Conservation (phyloP, 345 rosid species). For the Corchorus olitorius region DNA sequence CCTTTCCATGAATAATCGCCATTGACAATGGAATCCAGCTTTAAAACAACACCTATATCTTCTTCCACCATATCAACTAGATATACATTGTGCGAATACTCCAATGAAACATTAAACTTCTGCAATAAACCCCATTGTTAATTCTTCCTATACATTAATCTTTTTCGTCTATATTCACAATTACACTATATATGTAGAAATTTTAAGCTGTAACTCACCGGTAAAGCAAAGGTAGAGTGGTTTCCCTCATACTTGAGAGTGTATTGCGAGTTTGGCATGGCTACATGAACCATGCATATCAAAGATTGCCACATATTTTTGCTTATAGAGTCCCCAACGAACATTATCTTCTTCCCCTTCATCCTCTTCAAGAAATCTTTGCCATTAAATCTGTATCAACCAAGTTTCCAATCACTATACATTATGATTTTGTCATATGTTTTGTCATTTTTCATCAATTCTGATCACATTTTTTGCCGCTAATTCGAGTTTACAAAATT, state of each 20-base stretch:
- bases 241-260: conserved; percentile 24
- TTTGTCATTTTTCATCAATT: conserved; percentile 5
- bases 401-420: not conserved
- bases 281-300: conserved; percentile 66
- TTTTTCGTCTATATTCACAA: no score
- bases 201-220: not conserved
- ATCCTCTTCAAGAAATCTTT: conserved; percentile 41
- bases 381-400: conserved; percentile 55
- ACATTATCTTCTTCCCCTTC: conserved; percentile 64
- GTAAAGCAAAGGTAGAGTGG: conserved; percentile 36
- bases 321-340: conserved; percentile 87
- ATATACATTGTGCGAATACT: conserved; percentile 25
- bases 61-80: conserved; percentile 52
- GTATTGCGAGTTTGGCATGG: conserved; percentile 47
- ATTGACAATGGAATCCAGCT: conserved; percentile 50
- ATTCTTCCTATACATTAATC: no score
- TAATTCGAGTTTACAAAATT: not conserved
- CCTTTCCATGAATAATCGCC: conserved; percentile 50
- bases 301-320: conserved; percentile 71
- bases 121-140: not conserved
- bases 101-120: not conserved
- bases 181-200: no score
- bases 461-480: not conserved
- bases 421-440: not conserved
- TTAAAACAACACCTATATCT: conserved; percentile 45